phyloP scores from a whole-genome alignment of 345 rosid genomes.

The Aurinia saxatilis region DNA sequence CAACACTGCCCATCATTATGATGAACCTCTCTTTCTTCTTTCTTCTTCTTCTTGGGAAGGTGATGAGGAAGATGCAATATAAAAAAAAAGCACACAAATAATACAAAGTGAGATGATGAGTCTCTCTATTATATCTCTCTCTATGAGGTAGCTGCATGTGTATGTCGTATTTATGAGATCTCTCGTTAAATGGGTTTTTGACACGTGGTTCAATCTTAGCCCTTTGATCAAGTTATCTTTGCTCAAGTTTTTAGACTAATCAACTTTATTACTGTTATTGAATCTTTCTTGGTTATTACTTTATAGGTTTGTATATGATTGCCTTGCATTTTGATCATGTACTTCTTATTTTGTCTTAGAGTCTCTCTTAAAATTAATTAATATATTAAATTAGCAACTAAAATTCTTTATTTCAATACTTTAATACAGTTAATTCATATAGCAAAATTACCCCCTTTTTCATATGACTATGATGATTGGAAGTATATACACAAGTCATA shows the following conservation, averaged over 20 bases:
- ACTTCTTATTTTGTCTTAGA: neutral
- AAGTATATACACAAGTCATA: too few species aligned
- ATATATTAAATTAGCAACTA: neutral
- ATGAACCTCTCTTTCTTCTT: conserved; percentile 9
- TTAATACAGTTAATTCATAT: neutral
- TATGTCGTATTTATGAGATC: conserved; percentile 26
- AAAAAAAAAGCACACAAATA: conserved; percentile 6
- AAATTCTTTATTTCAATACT: neutral
- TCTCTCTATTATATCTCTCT: conserved; percentile 18
- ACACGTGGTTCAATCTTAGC: conserved; percentile 23
- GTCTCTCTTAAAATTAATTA: neutral
- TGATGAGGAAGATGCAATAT: conserved; percentile 15
- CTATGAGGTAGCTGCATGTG: conserved; percentile 30
- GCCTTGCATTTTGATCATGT: neutral
- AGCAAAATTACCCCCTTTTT: too few species aligned
- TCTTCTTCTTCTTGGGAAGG: conserved; percentile 17
- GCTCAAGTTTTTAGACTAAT: neutral
- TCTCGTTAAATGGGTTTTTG: neutral
- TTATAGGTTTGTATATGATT: neutral
- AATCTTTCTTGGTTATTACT: neutral
- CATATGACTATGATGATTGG: too few species aligned
- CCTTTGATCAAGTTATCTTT: conserved; percentile 15
- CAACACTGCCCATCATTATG: conserved; percentile 25
- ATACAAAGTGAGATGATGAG: conserved; percentile 22
- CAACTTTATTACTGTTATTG: neutral